Percentiles rank a stretch among this genome's conserved stretches.
phyloP scores from a whole-genome alignment of 2,329 filamentous ascomycete genomes.

The Saccharata proteae region DNA sequence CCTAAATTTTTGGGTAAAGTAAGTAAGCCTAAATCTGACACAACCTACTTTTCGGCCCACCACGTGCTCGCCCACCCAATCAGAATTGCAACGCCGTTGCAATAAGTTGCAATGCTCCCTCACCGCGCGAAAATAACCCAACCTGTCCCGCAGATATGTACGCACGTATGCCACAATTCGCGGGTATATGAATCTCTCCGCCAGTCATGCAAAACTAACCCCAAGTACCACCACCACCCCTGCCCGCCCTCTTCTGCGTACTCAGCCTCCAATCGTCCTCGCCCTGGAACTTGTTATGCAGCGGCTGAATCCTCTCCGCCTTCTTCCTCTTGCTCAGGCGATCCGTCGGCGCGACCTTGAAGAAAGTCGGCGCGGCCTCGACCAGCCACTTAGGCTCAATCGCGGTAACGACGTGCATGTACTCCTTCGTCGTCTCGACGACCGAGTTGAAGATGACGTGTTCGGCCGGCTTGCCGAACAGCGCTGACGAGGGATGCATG shows the following conservation, averaged over 20 bases:
- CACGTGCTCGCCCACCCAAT: too few relatives aligned
- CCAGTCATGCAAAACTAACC: constrained; percentile 51
- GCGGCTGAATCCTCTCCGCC: constrained; percentile 85
- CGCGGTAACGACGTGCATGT: constrained; percentile 87
- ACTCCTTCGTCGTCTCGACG: constrained; percentile 90
- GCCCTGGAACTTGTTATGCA: constrained; percentile 84
- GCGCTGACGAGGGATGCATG: constrained; percentile 77
- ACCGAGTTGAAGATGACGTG: constrained; percentile 91
- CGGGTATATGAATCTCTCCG: too few relatives aligned
- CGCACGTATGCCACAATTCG: too few relatives aligned
- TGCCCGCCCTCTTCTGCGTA: constrained; percentile 72
- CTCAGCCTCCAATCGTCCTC: constrained; percentile 94
- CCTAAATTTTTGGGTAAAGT: too few relatives aligned
- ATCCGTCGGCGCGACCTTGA: constrained; percentile 88
- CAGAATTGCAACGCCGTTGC: too few relatives aligned
- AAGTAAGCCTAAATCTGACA: too few relatives aligned
- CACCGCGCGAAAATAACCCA: too few relatives aligned
- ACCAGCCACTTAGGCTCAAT: constrained; percentile 94
- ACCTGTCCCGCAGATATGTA: too few relatives aligned
- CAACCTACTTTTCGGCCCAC: too few relatives aligned
- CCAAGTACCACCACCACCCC: constrained; percentile 90
- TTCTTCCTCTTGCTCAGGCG: constrained; percentile 81
- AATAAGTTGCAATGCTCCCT: too few relatives aligned
- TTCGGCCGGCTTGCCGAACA: constrained; percentile 93
- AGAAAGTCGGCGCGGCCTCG: constrained; percentile 95